Base-by-base conservation (phyloP, 1,139 yeast species). In the Scheffersomyces parashehatae region DNA sequence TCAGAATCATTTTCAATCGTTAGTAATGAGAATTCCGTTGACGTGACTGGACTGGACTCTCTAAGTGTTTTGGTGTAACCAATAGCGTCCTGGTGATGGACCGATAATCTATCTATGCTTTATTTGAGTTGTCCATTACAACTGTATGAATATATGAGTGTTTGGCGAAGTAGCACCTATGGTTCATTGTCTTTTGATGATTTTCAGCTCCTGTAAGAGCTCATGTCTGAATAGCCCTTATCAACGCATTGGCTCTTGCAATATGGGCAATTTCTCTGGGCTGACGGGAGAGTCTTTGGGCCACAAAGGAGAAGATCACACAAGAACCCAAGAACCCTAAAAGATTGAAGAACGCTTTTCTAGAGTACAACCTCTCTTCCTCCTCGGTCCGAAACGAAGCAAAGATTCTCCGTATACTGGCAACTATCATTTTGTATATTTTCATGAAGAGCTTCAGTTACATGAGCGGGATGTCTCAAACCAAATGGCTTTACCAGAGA, bases 301-400 rank as follows among this genome's bases (percentile, higher is more conserved):
- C 93, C 42, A 88, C 81, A 54, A 88, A 81, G 39, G 93, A 85
- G 61, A 88, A 88, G 35, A 84, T 69, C 13, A 87, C 91, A 60
- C 96, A 87, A 11, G 91, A 80, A 1, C 93, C 89, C 28, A 88
- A 65, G 54, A 87, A 88, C 12, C 96, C 96, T 37, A 88, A 70
- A 34, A 88, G 72, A 52, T 88, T 86, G 70, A 87, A 88, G 62
- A 88, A 88, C 56, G 96, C 96, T 50, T 79, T 77, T 40, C 96
- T 71, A 0, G 96, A 87, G 55, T 83, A 85, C 43, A 75, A 68
- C 43, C 93, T 67, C 60, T 88, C 96, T 56, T 88, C 96, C 52
- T 88, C 95, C 53, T 87, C 96, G 2, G 95, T 82, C 26, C 96
- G 67, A 56, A 88, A 88, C 4, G 95, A 85, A 35, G 91, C 85